Percentiles rank a stretch among this genome's conserved stretches.
phyloP scores from a whole-genome alignment of 768 basidiomycete species.

The Lentinula edodes region DNA sequence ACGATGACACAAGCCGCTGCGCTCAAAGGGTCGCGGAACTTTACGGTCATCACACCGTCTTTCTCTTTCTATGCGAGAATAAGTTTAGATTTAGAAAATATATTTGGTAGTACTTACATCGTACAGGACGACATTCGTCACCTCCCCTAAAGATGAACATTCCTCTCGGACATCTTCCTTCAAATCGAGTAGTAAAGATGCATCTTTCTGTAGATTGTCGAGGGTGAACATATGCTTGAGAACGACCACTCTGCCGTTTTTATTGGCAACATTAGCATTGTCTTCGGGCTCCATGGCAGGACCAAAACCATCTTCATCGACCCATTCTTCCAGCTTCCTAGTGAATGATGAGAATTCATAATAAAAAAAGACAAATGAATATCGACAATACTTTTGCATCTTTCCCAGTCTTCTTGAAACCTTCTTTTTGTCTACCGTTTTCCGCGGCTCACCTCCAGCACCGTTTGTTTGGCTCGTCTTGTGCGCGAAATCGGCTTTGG shows the following conservation, averaged over 20 bases:
- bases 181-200: conserved; percentile 80
- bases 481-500: conserved; percentile 74
- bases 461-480: conserved; percentile 41
- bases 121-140: conserved; percentile 92
- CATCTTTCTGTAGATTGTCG: conserved; percentile 79
- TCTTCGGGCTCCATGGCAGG: conserved; percentile 56
- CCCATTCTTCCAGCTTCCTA: conserved; percentile 93
- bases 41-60: conserved; percentile 94
- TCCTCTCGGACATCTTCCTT: conserved; percentile 97
- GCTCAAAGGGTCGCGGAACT: conserved; percentile 88
- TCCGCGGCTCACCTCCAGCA: conserved; percentile 45
- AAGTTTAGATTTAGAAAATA: not conserved
- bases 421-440: conserved; percentile 73
- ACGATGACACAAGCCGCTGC: conserved; percentile 91
- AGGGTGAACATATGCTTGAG: conserved; percentile 94
- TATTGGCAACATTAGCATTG: conserved; percentile 34
- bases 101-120: conserved; percentile 57
- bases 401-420: conserved; percentile 71
- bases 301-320: conserved; percentile 89
- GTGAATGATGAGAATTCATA: not conserved
- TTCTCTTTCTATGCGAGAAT: conserved; percentile 64
- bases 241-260: conserved; percentile 78
- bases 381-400: conserved; percentile 67
- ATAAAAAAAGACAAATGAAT: not conserved
- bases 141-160: conserved; percentile 83